Percentiles rank a stretch among this genome's conserved stretches.
These are phyloP conservation scores for Mycena floridula DNA, from an alignment of 768 basidiomycete species.

Conservation along the genomic window DNA sequence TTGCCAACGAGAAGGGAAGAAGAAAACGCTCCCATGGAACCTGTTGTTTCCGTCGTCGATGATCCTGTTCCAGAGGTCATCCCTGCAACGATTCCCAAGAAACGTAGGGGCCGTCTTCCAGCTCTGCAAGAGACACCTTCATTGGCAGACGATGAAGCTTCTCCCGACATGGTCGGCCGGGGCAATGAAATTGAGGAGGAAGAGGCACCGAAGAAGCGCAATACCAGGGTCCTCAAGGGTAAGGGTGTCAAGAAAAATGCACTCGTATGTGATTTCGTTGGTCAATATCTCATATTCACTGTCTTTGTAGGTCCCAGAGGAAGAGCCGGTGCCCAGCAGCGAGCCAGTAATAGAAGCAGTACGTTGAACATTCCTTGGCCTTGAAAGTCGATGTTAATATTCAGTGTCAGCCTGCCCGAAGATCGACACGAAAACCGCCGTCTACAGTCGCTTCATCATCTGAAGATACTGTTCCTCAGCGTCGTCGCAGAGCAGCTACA, in stretches of 20 bases:
- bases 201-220: not conserved
- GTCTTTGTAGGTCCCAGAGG: no score
- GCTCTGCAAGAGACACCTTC: conserved; percentile 6
- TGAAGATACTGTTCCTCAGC: not conserved
- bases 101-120: not conserved
- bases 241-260: conserved; percentile 1
- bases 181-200: conserved; percentile 1
- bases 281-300: no score
- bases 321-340: not conserved
- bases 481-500: not conserved
- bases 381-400: not conserved
- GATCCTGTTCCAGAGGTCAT: not conserved
- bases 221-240: conserved; percentile 1
- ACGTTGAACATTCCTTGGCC: not conserved
- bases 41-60: not conserved
- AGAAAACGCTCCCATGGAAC: not conserved
- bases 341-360: not conserved
- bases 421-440: not conserved
- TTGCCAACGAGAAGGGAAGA: not conserved
- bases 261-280: no score
- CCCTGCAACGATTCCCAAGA: not conserved
- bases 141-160: conserved; percentile 9
- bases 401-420: not conserved
- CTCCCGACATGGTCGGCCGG: conserved; percentile 4
- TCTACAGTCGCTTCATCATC: not conserved